Conservation (phyloP, 202 grass and related monocot genomes). For the Cymbopogon flexuosus region DNA sequence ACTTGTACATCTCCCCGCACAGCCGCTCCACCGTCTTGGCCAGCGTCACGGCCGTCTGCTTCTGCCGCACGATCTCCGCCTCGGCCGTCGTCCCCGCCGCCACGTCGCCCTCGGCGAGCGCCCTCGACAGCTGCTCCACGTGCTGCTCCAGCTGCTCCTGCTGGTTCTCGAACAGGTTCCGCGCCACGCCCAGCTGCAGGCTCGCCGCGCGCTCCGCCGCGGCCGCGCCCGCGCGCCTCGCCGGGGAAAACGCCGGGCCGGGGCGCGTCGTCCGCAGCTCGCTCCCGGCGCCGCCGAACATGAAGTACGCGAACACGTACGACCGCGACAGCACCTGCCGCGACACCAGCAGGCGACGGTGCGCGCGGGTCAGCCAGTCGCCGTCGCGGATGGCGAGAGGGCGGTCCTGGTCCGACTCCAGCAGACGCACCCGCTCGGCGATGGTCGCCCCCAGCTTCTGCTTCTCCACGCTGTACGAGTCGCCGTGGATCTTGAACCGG, state of each 20-base stretch:
- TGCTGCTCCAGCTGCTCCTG: slow-evolving; percentile 66
- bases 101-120: slow-evolving; percentile 13
- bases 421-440: background rate
- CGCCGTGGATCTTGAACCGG: slow-evolving; percentile 46
- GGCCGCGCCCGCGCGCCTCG: background rate
- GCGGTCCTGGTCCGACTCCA: slow-evolving; percentile 3
- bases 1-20: slow-evolving; percentile 55
- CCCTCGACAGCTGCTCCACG: slow-evolving; percentile 60
- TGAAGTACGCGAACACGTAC: slow-evolving; percentile 65
- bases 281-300: slow-evolving; percentile 55
- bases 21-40: slow-evolving; percentile 43
- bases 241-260: background rate
- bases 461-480: slow-evolving; percentile 46
- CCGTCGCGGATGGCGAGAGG: slow-evolving; percentile 22
- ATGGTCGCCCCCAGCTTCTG: slow-evolving; percentile 21
- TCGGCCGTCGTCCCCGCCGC: background rate
- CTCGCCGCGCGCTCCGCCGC: background rate
- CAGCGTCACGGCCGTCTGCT: slow-evolving; percentile 36
- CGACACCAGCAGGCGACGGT: slow-evolving; percentile 45
- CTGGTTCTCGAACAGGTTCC: slow-evolving; percentile 67
- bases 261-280: slow-evolving; percentile 16
- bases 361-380: slow-evolving; percentile 44
- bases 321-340: slow-evolving; percentile 47
- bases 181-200: slow-evolving; percentile 23
- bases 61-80: slow-evolving; percentile 23